Percentiles rank a stretch among this genome's conserved stretches.
Evolutionary conservation across 495 filamentous ascomycete genomes (phyloP).

Genomic region (Neurospora hispaniola): DNA sequence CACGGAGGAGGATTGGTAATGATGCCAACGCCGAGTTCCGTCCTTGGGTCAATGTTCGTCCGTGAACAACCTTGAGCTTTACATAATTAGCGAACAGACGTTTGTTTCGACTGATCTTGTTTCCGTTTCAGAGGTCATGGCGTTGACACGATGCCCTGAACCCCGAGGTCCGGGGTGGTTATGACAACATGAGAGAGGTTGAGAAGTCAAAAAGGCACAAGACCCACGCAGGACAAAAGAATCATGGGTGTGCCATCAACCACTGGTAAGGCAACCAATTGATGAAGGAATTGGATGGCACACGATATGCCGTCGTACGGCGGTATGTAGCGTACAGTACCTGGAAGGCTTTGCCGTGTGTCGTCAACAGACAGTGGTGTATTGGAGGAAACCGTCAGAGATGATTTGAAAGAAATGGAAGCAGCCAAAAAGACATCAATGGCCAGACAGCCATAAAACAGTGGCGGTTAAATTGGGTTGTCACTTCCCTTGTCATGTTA

Average conservation of each 20-base stretch:
- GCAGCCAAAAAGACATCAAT: neutral
- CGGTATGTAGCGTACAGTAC: neutral
- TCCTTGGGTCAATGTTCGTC: neutral
- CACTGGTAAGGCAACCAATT: neutral
- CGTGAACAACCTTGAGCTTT: neutral
- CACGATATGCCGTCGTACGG: neutral
- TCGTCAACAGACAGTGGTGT: no score
- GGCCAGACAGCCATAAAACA: neutral
- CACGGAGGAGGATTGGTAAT: neutral
- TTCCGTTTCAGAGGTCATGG: neutral
- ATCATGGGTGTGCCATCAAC: neutral
- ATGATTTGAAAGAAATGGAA: neutral
- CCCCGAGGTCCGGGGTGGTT: neutral
- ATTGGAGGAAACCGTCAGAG: neutral
- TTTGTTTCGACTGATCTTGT: neutral
- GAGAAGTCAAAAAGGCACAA: neutral
- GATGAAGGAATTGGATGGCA: neutral
- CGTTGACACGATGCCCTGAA: neutral
- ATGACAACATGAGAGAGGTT: neutral
- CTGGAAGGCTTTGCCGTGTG: neutral
- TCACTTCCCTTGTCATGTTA: neutral
- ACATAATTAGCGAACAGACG: neutral
- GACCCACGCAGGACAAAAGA: neutral
- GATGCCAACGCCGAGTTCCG: neutral
- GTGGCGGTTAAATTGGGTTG: neutral